These are phyloP conservation scores for Parietaria judaica DNA, from an alignment of 306 rosid genomes.

Conservation along the genomic window DNA sequence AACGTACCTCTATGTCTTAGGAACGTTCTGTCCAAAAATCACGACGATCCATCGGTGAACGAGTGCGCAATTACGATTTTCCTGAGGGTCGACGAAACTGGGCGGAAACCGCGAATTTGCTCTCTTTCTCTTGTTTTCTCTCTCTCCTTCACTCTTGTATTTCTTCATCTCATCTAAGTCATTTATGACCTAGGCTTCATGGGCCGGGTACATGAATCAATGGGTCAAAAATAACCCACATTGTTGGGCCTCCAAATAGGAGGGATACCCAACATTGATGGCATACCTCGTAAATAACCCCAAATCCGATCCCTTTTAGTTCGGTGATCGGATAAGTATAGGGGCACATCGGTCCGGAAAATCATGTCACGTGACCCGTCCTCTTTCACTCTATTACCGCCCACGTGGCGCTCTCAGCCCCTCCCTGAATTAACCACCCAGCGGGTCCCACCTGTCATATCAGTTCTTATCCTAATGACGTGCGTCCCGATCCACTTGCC, in stretches of 20 bases:
- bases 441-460: slow-evolving; percentile 33
- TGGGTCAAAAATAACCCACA: no score
- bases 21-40: no score
- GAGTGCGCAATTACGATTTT: no score
- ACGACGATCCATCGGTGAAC: no score
- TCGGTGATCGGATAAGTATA: neutral
- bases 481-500: slow-evolving; percentile 36
- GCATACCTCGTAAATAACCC: neutral
- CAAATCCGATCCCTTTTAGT: neutral
- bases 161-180: no score
- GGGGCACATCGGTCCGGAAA: slow-evolving; percentile 4
- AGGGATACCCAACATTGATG: neutral
- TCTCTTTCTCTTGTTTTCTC: no score
- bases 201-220: no score
- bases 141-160: no score
- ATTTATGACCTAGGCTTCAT: no score
- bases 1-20: no score
- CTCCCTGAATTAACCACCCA: neutral
- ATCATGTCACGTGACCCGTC: slow-evolving; percentile 33
- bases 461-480: slow-evolving; percentile 48
- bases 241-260: neutral
- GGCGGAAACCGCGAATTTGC: no score
- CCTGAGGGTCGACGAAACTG: no score
- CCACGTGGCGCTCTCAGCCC: slow-evolving; percentile 23
- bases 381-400: neutral